A percentile compares a stretch with the other conserved stretches of the same genome.
phyloP scores from a whole-genome alignment of 352 stramenopile species.

The Phytophthora ramorum region DNA sequence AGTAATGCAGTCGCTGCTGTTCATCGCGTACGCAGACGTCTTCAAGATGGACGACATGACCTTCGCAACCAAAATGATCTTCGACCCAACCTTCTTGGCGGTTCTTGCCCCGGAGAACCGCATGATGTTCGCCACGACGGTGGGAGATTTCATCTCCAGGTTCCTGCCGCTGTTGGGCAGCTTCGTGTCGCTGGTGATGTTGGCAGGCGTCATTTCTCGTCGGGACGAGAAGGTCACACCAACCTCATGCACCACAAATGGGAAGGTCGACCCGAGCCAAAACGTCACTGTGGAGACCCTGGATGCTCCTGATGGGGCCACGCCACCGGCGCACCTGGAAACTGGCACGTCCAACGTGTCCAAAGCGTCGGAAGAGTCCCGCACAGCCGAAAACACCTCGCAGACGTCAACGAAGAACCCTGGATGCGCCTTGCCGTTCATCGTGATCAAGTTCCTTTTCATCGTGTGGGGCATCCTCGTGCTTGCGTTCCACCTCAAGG shows the following conservation, averaged over 20 bases:
- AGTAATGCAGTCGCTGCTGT: conserved; percentile 21
- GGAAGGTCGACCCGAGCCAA: conserved; percentile 13
- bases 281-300: conserved; percentile 17
- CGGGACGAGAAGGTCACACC: conserved; percentile 28
- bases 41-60: conserved; percentile 7
- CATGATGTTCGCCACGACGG: conserved; percentile 32
- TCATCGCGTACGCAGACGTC: conserved; percentile 13
- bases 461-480: conserved; percentile 27
- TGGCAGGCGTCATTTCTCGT: conserved; percentile 20
- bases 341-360: conserved; percentile 5
- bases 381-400: conserved; percentile 9
- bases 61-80: conserved; percentile 24
- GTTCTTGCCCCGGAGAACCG: conserved; percentile 24
- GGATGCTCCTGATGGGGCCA: conserved; percentile 2
- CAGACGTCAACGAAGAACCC: neutral
- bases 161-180: conserved; percentile 25
- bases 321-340: conserved; percentile 10
- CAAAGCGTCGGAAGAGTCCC: conserved; percentile 20
- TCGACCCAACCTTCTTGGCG: conserved; percentile 25
- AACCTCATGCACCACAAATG: neutral
- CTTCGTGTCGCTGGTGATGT: conserved; percentile 27
- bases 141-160: conserved; percentile 28
- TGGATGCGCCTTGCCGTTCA: conserved; percentile 10
- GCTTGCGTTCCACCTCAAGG: conserved; percentile 27
- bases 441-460: conserved; percentile 17